Conservation (phyloP, 495 filamentous ascomycete genomes). For the Sabuloglossum arenarium region DNA sequence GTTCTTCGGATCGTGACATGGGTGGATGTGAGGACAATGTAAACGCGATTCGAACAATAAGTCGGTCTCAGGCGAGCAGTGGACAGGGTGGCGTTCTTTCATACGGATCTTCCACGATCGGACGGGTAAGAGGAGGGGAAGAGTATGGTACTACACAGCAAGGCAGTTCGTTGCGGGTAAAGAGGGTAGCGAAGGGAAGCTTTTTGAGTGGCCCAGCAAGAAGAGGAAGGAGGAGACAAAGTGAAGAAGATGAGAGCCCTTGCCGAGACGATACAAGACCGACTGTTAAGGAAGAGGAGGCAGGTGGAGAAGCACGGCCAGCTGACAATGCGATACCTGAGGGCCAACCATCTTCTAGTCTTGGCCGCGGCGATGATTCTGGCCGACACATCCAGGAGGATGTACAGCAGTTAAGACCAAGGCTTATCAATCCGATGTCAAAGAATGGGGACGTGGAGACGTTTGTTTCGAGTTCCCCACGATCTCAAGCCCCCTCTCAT, state of each 20-base stretch:
- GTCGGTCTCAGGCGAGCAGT: background rate
- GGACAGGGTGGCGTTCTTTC: background rate
- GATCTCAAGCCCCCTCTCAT: background rate
- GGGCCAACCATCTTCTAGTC: background rate
- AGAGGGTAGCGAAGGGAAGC: conserved; percentile 48
- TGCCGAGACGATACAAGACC: conserved; percentile 19
- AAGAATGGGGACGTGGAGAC: conserved; percentile 3
- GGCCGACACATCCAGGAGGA: background rate
- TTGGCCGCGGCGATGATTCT: background rate
- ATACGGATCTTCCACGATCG: conserved; percentile 18
- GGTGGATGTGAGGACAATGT: background rate
- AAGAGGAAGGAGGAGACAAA: conserved; percentile 47
- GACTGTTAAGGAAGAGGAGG: background rate
- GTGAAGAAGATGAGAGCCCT: conserved; percentile 35
- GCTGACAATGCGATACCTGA: background rate
- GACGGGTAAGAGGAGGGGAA: conserved; percentile 27
- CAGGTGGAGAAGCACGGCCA: background rate
- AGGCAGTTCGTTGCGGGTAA: conserved; percentile 44
- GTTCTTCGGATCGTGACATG: background rate
- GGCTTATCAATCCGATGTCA: conserved; percentile 7
- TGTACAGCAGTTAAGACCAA: background rate
- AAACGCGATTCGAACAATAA: background rate
- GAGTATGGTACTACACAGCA: conserved; percentile 30
- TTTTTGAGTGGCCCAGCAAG: conserved; percentile 59
- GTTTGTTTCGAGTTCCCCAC: conserved; percentile 8